A percentile compares a stretch with the other conserved stretches of the same genome.
Conservation (phyloP, 495 filamentous ascomycete species). For the Xylaria castorea region DNA sequence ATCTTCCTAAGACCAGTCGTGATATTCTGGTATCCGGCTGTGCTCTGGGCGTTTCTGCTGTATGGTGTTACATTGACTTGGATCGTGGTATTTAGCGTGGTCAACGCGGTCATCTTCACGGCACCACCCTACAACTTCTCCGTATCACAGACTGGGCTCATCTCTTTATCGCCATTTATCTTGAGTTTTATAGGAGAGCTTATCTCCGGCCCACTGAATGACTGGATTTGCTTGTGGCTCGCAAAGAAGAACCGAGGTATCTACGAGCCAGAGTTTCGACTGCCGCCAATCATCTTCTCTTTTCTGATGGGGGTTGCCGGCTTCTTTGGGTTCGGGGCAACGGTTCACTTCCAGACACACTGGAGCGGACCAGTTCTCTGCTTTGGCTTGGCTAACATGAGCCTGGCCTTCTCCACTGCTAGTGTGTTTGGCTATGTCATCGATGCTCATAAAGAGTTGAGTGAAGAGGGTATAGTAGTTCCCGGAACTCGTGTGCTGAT, state of each 20-base stretch:
- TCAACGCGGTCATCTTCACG: slow-evolving; percentile 58
- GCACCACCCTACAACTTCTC: slow-evolving; percentile 61
- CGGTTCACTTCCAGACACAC: slow-evolving; percentile 62
- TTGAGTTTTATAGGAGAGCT: slow-evolving; percentile 56
- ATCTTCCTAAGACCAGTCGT: slow-evolving; percentile 57
- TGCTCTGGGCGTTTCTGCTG: slow-evolving; percentile 61
- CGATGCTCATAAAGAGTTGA: slow-evolving; percentile 57
- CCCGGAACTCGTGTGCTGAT: neutral
- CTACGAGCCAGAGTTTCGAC: slow-evolving; percentile 63
- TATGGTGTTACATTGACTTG: slow-evolving; percentile 59
- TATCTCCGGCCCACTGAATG: slow-evolving; percentile 58
- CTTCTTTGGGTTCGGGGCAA: slow-evolving; percentile 66
- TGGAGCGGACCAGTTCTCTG: slow-evolving; percentile 61
- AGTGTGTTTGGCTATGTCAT: slow-evolving; percentile 63
- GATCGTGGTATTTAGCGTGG: slow-evolving; percentile 62
- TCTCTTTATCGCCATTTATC: slow-evolving; percentile 57
- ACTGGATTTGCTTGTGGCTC: slow-evolving; percentile 55
- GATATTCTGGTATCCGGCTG: slow-evolving; percentile 61
- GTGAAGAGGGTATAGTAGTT: slow-evolving; percentile 51
- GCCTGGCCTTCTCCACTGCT: slow-evolving; percentile 57
- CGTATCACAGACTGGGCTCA: slow-evolving; percentile 56
- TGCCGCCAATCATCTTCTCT: slow-evolving; percentile 56
- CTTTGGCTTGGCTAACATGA: slow-evolving; percentile 61
- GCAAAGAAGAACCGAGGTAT: slow-evolving; percentile 57
- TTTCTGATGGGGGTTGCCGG: slow-evolving; percentile 55